Evolutionary conservation across 1,284 basidiomycete genomes (phyloP).

Genomic region (Tilletia caries): DNA sequence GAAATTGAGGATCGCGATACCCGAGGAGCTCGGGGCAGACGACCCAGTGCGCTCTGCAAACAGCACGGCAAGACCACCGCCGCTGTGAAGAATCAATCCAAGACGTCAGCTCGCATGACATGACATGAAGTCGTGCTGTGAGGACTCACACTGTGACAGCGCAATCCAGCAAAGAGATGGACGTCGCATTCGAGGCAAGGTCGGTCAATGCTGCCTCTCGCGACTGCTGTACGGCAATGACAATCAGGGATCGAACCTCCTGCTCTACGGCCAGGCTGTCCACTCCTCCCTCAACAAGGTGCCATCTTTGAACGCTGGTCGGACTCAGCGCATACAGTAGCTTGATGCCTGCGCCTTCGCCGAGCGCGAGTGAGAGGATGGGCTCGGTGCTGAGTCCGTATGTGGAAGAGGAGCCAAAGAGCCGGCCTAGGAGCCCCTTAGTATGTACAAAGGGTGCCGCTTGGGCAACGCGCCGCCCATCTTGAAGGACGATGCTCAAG

Average conservation of each 20-base stretch:
- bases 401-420: constrained; percentile 36
- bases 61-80: not conserved
- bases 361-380: constrained; percentile 34
- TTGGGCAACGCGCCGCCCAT: constrained; percentile 33
- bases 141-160: constrained; percentile 3
- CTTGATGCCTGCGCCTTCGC: constrained; percentile 22
- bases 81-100: not conserved
- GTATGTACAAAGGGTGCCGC: constrained; percentile 36
- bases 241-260: constrained; percentile 42
- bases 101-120: not conserved
- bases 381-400: constrained; percentile 28
- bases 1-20: constrained; percentile 19
- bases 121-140: not conserved
- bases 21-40: constrained; percentile 16
- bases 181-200: not conserved
- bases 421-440: constrained; percentile 40
- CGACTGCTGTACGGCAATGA: constrained; percentile 16
- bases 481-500: constrained; percentile 30
- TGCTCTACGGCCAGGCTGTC: constrained; percentile 46
- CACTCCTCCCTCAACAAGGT: constrained; percentile 36
- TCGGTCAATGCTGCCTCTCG: not conserved
- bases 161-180: not conserved
- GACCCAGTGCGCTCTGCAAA: constrained; percentile 18
- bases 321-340: constrained; percentile 40
- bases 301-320: constrained; percentile 46